Base-by-base conservation (phyloP, 1,139 yeast genomes). In the Hansenula sp. region DNA sequence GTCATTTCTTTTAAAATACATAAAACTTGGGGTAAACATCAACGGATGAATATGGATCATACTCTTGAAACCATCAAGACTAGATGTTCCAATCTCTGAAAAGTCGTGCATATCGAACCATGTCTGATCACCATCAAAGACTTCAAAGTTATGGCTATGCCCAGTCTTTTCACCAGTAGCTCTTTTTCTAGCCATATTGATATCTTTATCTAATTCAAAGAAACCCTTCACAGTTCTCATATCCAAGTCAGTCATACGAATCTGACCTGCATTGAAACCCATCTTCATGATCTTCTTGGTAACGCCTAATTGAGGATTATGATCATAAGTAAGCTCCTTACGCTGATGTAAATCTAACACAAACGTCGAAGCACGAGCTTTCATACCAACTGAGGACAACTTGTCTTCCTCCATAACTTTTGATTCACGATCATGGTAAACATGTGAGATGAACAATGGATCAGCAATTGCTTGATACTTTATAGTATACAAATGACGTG, bases 61-160 rank as follows among this genome's bases (percentile, higher is more conserved):
- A 0, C 95, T 92, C 62, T 66, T 20, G 68, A 60, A 45, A 64
- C 64, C 50, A n/a, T 29, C 34, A 61, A 63, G 27, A 3, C 37
- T 30, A 2, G 48, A 38, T 13, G 44, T 42, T 54, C 77, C 87
- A 34, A 90, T 64, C 55, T 92, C 97, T 14, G 77, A 69, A 53
- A 80, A 92, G 62, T 92, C 98, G 44, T 85, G 79, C 25, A 75
- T 63, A 56, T 92, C 97, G 39, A 80, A 66, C 97, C 97, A 92
- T 0, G 77, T 59, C 41, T 66, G 58, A 48, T 82, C 87, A 39
- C 57, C 50, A 43, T 65, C 69, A 48, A 58, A 64, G 6, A 57
- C 53, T 16, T 57, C 50, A 36, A 62, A 56, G 2, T 20, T 24
- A 34, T 35, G 38, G 14, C 33, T 34, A 13, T 22, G 20, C 4